These are phyloP conservation scores for Singerocomus inundabilis DNA, from an alignment of 1,284 basidiomycete genomes.

Conservation along the genomic window DNA sequence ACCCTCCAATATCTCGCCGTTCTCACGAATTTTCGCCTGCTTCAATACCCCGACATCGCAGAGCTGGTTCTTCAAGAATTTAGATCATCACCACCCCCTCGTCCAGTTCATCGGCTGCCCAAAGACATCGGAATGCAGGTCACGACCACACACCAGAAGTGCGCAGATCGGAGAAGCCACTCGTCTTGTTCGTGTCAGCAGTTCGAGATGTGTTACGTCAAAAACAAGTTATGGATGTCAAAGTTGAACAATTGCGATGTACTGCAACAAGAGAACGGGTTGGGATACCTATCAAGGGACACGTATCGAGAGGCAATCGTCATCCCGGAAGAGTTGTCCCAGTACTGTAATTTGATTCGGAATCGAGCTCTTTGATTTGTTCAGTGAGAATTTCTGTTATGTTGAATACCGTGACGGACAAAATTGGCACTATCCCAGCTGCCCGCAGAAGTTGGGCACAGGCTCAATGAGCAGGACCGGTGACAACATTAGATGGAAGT, in stretches of 20 bases:
- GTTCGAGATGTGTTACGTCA: background rate
- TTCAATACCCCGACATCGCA: slow-evolving; percentile 19
- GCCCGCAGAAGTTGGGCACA: too few relatives aligned
- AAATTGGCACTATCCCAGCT: slow-evolving; percentile 22
- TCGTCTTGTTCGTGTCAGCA: background rate
- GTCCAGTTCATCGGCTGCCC: too few relatives aligned
- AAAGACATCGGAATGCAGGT: background rate
- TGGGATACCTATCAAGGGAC: slow-evolving; percentile 16
- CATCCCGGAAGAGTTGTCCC: slow-evolving; percentile 10
- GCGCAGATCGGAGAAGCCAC: background rate
- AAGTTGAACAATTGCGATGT: slow-evolving; percentile 2
- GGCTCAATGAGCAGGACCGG: background rate
- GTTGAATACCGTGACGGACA: slow-evolving; percentile 21
- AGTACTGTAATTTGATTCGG: slow-evolving; percentile 14
- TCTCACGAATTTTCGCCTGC: slow-evolving; percentile 12
- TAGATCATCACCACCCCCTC: slow-evolving; percentile 1
- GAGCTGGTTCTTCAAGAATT: slow-evolving; percentile 26
- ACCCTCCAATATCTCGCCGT: slow-evolving; percentile 5
- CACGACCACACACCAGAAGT: background rate
- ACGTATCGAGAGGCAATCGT: background rate
- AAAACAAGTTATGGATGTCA: slow-evolving; percentile 7
- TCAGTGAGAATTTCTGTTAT: slow-evolving; percentile 19
- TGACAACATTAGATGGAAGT: background rate
- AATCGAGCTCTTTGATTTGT: slow-evolving; percentile 19
- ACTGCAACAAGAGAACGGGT: slow-evolving; percentile 24